Conservation (phyloP, 805 yeast species). For the Candida vaughaniae region DNA sequence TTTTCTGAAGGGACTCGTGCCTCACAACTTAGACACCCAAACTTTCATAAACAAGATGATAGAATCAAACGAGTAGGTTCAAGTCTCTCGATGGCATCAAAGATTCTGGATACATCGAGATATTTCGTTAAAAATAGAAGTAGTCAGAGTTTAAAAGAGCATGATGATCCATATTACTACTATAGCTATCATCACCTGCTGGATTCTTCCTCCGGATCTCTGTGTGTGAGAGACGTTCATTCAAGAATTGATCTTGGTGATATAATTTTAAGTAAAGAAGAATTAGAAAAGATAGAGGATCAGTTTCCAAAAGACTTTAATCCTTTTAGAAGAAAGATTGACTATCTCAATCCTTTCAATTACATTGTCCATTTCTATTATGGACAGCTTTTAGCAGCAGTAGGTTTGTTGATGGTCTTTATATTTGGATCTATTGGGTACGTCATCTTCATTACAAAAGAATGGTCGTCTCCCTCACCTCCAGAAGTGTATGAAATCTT, state of each 20-base stretch:
- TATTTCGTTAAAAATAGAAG: conserved; percentile 10
- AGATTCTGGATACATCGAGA: conserved; percentile 13
- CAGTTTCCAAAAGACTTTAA: conserved; percentile 11
- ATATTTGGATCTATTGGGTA: conserved; percentile 16
- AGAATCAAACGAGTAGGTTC: conserved; percentile 8
- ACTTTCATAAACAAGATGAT: conserved; percentile 13
- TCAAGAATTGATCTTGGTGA: conserved; percentile 4
- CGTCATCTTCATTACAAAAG: conserved; percentile 9
- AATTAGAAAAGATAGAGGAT: conserved; percentile 9
- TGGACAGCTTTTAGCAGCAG: conserved; percentile 12
- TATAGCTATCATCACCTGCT: background rate
- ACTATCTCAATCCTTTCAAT: conserved; percentile 13
- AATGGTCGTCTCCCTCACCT: conserved; percentile 6
- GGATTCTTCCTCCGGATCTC: background rate
- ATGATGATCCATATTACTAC: conserved; percentile 16
- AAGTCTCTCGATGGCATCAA: conserved; percentile 11
- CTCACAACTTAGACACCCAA: conserved; percentile 13
- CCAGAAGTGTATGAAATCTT: conserved; percentile 33
- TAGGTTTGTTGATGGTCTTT: conserved; percentile 9
- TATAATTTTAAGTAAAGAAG: conserved; percentile 11
- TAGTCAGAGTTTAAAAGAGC: conserved; percentile 7
- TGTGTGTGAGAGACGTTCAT: background rate
- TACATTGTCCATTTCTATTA: conserved; percentile 9
- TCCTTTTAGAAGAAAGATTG: conserved; percentile 10
- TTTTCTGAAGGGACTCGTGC: too few species aligned